phyloP scores from a whole-genome alignment of 164 flowering plant species.

The Chimonanthus salicifolius region DNA sequence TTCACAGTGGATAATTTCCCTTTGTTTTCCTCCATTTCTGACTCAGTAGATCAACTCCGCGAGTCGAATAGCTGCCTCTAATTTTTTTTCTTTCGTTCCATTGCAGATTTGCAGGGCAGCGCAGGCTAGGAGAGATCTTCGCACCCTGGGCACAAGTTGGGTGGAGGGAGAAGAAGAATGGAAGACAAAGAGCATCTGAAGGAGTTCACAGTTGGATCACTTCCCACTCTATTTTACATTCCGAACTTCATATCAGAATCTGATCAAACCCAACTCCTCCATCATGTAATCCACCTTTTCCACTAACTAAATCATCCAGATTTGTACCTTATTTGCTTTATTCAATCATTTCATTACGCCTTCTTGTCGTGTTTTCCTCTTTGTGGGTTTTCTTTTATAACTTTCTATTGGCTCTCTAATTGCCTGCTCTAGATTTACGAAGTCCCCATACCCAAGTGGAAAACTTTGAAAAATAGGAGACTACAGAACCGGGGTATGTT shows the following conservation, averaged over 20 bases:
- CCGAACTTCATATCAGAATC: conserved; percentile 58
- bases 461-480: conserved; percentile 73
- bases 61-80: background rate
- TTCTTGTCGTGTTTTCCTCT: background rate
- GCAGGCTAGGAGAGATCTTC: background rate
- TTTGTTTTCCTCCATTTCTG: too few relatives aligned
- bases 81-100: background rate
- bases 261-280: conserved; percentile 47
- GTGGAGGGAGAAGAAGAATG: conserved; percentile 9
- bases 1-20: too few relatives aligned
- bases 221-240: conserved; percentile 60
- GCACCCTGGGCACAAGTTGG: background rate
- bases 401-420: background rate
- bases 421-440: conserved; percentile 41
- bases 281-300: conserved; percentile 28
- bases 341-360: background rate
- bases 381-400: background rate
- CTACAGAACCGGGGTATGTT: conserved; percentile 84
- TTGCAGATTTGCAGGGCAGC: background rate
- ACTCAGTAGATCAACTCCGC: background rate
- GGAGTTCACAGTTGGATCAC: conserved; percentile 37
- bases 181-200: conserved; percentile 15
- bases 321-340: background rate
- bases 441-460: conserved; percentile 79
- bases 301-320: background rate